A percentile compares a stretch with the other conserved stretches of the same genome.
phyloP scores from a whole-genome alignment of 2,329 filamentous ascomycete genomes.

The Colletotrichum cordylinicola region DNA sequence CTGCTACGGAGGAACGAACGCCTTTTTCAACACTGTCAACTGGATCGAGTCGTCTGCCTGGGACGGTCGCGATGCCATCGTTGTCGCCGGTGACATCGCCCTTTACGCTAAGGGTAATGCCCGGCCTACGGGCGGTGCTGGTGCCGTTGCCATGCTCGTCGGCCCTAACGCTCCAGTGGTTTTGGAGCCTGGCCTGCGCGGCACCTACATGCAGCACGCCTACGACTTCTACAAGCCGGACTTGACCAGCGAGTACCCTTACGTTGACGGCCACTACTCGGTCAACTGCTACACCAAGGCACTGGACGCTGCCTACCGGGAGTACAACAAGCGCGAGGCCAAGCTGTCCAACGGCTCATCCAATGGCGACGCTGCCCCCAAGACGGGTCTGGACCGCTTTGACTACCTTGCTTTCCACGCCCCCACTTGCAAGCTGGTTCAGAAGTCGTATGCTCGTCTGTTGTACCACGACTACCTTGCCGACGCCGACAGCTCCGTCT shows the following conservation, averaged over 20 bases:
- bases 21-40: slow-evolving; percentile 82
- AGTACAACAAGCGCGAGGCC: slow-evolving; percentile 77
- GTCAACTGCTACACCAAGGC: slow-evolving; percentile 83
- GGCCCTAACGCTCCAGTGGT: slow-evolving; percentile 80
- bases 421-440: slow-evolving; percentile 85
- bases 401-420: slow-evolving; percentile 86
- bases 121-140: slow-evolving; percentile 81
- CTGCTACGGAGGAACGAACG: slow-evolving; percentile 87
- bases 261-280: slow-evolving; percentile 85
- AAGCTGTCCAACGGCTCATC: slow-evolving; percentile 51
- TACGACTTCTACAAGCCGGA: slow-evolving; percentile 95
- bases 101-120: slow-evolving; percentile 85
- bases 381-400: slow-evolving; percentile 78
- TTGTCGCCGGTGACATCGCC: slow-evolving; percentile 83
- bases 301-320: slow-evolving; percentile 81
- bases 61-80: slow-evolving; percentile 83
- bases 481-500: slow-evolving; percentile 70
- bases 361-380: slow-evolving; percentile 39
- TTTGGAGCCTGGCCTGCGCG: slow-evolving; percentile 79
- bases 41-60: slow-evolving; percentile 88
- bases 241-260: slow-evolving; percentile 84
- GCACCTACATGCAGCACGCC: slow-evolving; percentile 81
- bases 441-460: slow-evolving; percentile 84
- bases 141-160: slow-evolving; percentile 79
- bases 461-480: slow-evolving; percentile 86